phyloP scores from a whole-genome alignment of 768 basidiomycete species.

The Lactifluus pinguis region DNA sequence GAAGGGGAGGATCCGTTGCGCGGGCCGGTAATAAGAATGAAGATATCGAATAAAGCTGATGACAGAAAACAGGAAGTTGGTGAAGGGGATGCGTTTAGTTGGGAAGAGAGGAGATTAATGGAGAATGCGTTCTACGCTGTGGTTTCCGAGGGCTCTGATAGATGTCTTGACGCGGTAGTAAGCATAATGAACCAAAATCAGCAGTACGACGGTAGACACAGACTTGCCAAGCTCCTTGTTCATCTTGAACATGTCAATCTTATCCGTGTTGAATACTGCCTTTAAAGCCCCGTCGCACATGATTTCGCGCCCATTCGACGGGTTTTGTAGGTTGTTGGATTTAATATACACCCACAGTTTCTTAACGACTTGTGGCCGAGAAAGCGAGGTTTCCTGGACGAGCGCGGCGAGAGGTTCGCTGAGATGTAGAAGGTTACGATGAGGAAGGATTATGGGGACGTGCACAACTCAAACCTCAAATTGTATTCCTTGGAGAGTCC shows the following conservation, averaged over 20 bases:
- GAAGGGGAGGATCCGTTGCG: not conserved
- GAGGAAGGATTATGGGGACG: conserved; percentile 9
- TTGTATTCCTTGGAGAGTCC: conserved; percentile 73
- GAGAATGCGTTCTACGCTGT: conserved; percentile 10
- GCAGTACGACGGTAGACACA: conserved; percentile 19
- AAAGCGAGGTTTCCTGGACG: conserved; percentile 56
- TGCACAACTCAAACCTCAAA: conserved; percentile 45
- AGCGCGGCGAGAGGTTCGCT: conserved; percentile 71
- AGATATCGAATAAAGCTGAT: conserved; percentile 12
- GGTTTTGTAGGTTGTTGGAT: conserved; percentile 73
- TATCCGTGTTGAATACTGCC: conserved; percentile 71
- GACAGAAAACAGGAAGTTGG: not conserved
- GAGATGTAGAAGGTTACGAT: not conserved
- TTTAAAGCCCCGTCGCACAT: conserved; percentile 66
- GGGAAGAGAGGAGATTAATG: not conserved
- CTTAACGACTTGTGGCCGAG: conserved; percentile 87
- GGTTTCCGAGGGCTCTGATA: conserved; percentile 16
- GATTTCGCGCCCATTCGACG: conserved; percentile 74
- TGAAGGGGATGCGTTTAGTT: not conserved
- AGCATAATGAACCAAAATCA: not conserved
- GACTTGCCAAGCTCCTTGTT: conserved; percentile 82
- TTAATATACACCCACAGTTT: conserved; percentile 88
- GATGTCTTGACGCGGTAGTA: conserved; percentile 7
- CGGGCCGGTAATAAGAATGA: conserved; percentile 9
- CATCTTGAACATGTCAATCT: conserved; percentile 92